Evolutionary conservation across 2,329 filamentous ascomycete species (phyloP), one percentile per base, ranked within the genome.

Genomic region (Diplodia intermedia): DNA sequence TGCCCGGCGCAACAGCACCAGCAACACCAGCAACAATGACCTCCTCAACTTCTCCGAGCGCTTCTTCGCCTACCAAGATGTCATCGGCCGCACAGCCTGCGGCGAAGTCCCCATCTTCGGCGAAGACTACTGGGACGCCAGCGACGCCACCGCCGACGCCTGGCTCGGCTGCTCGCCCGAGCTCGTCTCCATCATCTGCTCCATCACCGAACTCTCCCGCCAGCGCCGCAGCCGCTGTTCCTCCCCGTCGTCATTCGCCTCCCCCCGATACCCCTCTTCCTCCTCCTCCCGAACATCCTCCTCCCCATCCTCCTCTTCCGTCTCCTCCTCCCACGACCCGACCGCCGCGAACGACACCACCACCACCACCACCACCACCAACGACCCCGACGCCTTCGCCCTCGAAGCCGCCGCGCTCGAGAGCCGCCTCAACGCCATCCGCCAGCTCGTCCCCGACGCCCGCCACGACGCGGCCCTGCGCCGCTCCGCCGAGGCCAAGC

Each of bases 31-130:
- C 23, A 26, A 66, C 14, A 68, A 69, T 29, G 62, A 68, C 29
- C 69, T 71, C 18, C 73, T 79, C 0, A 78, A 73, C 2, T 75
- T 79, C 6, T 79, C 81, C 0, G 83, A 85, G 69, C 77, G 79
- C 1, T 85, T 84, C 69, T 85, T 85, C 66, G 83, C 83, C 3
- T 85, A 83, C 15, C 83, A 85, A 68, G 83, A 85, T 68, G 81
- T 84, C 18, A 84, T 85, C 69, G 83, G 83, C 33, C 78, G 83
- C 40, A 85, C 83, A 0, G 83, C 83, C 0, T 85, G 83, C 63
- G 83, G 82, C 2, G 80, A 83, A 12, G 78, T 81, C 9, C 79
- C 82, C 0, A 73, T 83, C 0, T 85, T 85, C 55, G 82, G 82
- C 1, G 76, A 75, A 36, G 82, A 84, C 61, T 84, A 84, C 68